Evolutionary conservation across 2,329 filamentous ascomycete genomes (phyloP), one percentile per base, ranked within the genome.

Genomic region (Camillea tinctor): DNA sequence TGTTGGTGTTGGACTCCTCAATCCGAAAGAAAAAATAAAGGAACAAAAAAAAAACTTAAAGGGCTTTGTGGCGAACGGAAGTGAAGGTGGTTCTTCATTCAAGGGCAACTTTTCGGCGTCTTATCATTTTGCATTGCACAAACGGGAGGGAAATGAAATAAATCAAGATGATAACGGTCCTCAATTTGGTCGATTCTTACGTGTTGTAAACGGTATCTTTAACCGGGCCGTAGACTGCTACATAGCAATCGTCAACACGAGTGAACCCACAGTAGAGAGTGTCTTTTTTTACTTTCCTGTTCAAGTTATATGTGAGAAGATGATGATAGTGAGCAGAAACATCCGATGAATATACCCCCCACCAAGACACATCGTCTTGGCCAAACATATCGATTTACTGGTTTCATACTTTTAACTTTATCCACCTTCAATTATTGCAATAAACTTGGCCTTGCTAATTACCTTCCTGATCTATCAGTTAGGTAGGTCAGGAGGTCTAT

Each of bases 1-100:
- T 70, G 69, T 72, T 70, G 71, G 70, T 73, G 71, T 67, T 73
- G 70, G 72, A 66, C 72, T 70, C 63, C 69, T 72, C 69, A 64
- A 70, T 58, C 60, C 58, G 56, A 66, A 62, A 30, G 13, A 30
- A 30, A 30, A 30, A 30, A n/a, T n/a, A n/a, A 60, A 48, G 23
- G 23, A 57, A 56, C 53, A 56, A 52, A 59, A 24, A 20, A n/a
- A n/a, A n/a, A n/a, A n/a, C n/a, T 40, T 53, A 58, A 59, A 60
- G 21, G 57, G 56, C 62, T 52, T 30, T 57, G 61, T 50, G 55
- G 52, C 54, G 52, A 57, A 55, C 36, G 36, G 62, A 58, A 60
- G 40, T 54, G 56, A 57, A 54, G 51, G 55, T 23, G 60, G 55
- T 60, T 66, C 55, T 64, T 57, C 62, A 15, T 51, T 58, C 20